phyloP scores from a whole-genome alignment of 1,139 yeast genomes.

The Yamadazyma friedrichii region DNA sequence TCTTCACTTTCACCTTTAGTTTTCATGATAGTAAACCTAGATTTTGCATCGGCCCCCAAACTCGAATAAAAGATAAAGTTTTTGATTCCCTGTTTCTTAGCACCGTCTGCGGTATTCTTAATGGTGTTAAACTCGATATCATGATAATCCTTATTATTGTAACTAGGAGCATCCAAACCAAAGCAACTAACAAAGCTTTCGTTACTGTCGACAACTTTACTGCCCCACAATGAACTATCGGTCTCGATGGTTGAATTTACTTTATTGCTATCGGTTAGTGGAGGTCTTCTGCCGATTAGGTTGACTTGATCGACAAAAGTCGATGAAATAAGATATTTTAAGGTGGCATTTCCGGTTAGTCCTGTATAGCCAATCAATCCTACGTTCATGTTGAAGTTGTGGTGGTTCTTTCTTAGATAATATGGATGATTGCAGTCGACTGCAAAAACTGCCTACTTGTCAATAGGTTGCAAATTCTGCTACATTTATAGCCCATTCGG shows the following conservation, averaged over 20 bases:
- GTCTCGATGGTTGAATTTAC: constrained; percentile 30
- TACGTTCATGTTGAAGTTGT: constrained; percentile 22
- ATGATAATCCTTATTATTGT: constrained; percentile 43
- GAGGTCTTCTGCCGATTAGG: constrained; percentile 44
- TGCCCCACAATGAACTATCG: constrained; percentile 41
- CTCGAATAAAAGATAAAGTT: constrained; percentile 64
- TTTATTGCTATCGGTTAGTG: constrained; percentile 17
- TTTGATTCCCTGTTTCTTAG: constrained; percentile 54
- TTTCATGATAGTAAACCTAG: constrained; percentile 52
- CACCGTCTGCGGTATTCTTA: constrained; percentile 61
- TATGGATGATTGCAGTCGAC: no score
- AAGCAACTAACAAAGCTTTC: constrained; percentile 31
- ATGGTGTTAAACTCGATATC: constrained; percentile 69
- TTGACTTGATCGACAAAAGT: constrained; percentile 26
- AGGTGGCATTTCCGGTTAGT: constrained; percentile 50
- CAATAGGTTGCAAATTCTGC: no score
- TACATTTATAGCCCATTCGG: no score
- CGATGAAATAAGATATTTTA: constrained; percentile 34
- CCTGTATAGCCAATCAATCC: constrained; percentile 59
- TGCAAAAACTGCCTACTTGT: no score
- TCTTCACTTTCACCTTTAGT: constrained; percentile 66
- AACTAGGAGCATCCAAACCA: constrained; percentile 35
- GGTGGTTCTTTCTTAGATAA: no score
- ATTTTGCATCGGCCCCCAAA: constrained; percentile 51
- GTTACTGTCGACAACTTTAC: constrained; percentile 5